Base-by-base conservation (phyloP, 805 yeast genomes). In the Ogataea allantospora region DNA sequence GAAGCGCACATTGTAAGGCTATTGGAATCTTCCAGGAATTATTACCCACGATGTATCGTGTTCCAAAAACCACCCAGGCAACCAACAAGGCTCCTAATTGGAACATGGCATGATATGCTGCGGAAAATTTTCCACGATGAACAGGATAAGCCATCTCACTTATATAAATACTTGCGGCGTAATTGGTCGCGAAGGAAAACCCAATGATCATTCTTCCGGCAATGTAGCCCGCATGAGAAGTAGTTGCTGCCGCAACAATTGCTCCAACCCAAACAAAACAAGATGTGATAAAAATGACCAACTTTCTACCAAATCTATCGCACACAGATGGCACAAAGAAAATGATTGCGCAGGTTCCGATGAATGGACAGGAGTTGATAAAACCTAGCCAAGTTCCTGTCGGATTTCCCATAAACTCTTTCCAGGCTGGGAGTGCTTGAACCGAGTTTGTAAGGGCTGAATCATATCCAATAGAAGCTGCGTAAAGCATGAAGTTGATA, bases 41-140 rank as follows among this genome's bases (percentile, higher is more conserved):
- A 21, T 48, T 42, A 20, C 31, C 33, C 4, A 40, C 21, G 26
- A 57, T 39, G 26, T 46, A 43, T 38, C 66, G 57, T 14, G 71
- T 62, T 31, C 70, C 71, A 35, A 59, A 67, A 6, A 70, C 63
- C 27, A 64, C 63, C 70, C 70, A 66, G 8, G 70, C 67, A 13
- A 70, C 68, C 28, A 67, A 48, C 30, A 65, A 50, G 7, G 71
- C 68, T n/a, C 71, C 73, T 28, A 67, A 51, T 42, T 67, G 65
- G 67, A 68, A 67, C 33, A 66, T 63, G 14, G 63, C 58, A 39
- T 67, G 67, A 51, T 65, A 67, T 24, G 59, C 58, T 13, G 65
- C 57, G 32, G 66, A 57, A 32, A 53, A 48, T 20, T 40, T 45
- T n/a, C 52, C 52, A 47, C 65, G 52, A 37, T 55, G 54, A 9